Base-by-base conservation (phyloP, 495 filamentous ascomycete species). In the Lophiotrema nucula region DNA sequence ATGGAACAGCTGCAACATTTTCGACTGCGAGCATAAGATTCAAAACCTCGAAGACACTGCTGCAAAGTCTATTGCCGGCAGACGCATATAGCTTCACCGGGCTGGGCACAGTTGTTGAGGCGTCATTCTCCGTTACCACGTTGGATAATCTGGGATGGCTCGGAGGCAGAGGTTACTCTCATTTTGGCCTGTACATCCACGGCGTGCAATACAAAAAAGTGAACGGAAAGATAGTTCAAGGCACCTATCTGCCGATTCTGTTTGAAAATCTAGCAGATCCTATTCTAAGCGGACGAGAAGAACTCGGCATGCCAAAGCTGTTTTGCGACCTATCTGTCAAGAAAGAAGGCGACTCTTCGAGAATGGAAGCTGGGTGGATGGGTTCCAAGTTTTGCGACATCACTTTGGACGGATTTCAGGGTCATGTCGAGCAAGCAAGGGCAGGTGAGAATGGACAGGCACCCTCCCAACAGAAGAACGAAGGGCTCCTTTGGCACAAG, bases 41-140 rank as follows among this genome's bases (percentile, higher is more conserved):
- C 73, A 79, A 74, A 41, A 81, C 81, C 1, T 82, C 79, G 22
- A 67, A 77, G 0, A 84, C 82, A 0, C 67, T 81, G n/a, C 74
- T 85, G 0, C 74, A 83, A 35, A 35, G 82, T 67, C 45, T 83
- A 4, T 81, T 35, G 8, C 31, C 31, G 31, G n/a, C 31, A 8
- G 31, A 35, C 8, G 31, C 31, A 8, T 35, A 8, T 35, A 35
- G n/a, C 8, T 35, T 35, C 31, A 8, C 31, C 8, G 8, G 8
- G 31, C 31, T n/a, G n/a, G 31, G 8, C n/a, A 35, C 31, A n/a
- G n/a, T 8, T n/a, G 31, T 35, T n/a, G 8, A 8, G n/a, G 31
- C 31, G 8, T 8, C 31, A 35, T 35, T 35, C 31, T 8, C 8
- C n/a, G n/a, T 35, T n/a, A 8, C 31, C 8, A 35, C 31, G n/a